Conservation (phyloP, 345 rosid genomes). For the Hevea brasiliensis region DNA sequence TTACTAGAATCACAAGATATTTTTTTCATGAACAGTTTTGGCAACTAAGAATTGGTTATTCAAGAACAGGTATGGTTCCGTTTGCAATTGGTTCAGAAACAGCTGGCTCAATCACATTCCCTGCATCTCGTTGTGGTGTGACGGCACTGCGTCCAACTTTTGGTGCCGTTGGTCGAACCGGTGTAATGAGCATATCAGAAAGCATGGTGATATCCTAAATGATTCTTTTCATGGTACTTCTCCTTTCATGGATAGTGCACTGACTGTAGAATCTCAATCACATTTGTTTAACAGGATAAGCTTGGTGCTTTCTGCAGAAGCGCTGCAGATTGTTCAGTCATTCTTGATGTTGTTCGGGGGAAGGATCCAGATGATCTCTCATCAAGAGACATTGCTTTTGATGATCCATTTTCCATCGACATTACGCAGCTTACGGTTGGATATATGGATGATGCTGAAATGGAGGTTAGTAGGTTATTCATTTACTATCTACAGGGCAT, state of each 20-base stretch:
- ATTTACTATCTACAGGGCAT: not conserved
- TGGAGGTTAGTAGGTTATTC: constrained; percentile 53
- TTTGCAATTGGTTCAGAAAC: constrained; percentile 97
- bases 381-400: constrained; percentile 63
- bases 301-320: constrained; percentile 77
- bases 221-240: not conserved
- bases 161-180: constrained; percentile 75
- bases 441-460: constrained; percentile 80
- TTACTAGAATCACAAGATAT: not conserved
- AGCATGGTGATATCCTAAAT: constrained; percentile 51
- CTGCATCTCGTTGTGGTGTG: constrained; percentile 79
- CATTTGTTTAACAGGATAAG: constrained; percentile 59
- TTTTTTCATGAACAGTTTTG: constrained; percentile 1
- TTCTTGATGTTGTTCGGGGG: constrained; percentile 68
- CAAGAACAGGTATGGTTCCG: constrained; percentile 66
- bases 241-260: not conserved
- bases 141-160: constrained; percentile 88
- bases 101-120: constrained; percentile 80
- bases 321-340: constrained; percentile 61
- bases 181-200: constrained; percentile 91
- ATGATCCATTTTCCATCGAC: constrained; percentile 72
- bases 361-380: constrained; percentile 79
- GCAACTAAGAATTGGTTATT: not conserved
- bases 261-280: constrained; percentile 1
- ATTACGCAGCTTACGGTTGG: constrained; percentile 78